Evolutionary conservation across 1,284 basidiomycete species (phyloP).

Genomic region (Ganoderma boninense): DNA sequence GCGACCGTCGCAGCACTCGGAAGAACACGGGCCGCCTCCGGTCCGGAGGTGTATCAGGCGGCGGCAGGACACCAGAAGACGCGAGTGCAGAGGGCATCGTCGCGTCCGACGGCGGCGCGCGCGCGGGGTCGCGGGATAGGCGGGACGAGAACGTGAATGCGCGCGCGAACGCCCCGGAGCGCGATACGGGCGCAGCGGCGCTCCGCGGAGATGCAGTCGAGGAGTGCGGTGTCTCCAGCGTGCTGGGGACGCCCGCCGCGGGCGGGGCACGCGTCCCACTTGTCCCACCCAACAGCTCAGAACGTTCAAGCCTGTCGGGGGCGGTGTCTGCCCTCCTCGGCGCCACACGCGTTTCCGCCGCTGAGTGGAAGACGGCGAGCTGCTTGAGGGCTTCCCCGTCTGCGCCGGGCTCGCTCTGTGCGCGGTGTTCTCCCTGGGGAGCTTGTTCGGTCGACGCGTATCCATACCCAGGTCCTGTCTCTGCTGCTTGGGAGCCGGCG

Average conservation of each 20-base stretch:
- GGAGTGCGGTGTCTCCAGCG: neutral
- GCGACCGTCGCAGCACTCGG: constrained; percentile 13
- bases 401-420: neutral
- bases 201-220: neutral
- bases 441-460: neutral
- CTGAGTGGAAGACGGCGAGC: neutral
- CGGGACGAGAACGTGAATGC: neutral
- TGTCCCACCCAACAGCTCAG: neutral
- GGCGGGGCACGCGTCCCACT: neutral
- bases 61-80: neutral
- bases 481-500: neutral
- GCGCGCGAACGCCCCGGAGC: neutral
- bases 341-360: neutral
- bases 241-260: neutral
- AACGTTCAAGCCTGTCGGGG: neutral
- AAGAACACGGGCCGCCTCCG: neutral
- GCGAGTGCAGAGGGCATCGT: neutral
- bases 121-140: neutral
- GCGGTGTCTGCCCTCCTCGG: neutral
- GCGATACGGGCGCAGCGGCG: neutral
- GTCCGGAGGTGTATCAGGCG: neutral
- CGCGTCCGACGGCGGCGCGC: neutral
- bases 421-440: neutral
- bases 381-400: neutral
- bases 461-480: neutral